Evolutionary conservation across 768 basidiomycete species (phyloP).

Genomic region (Cystobasidium tubakii): DNA sequence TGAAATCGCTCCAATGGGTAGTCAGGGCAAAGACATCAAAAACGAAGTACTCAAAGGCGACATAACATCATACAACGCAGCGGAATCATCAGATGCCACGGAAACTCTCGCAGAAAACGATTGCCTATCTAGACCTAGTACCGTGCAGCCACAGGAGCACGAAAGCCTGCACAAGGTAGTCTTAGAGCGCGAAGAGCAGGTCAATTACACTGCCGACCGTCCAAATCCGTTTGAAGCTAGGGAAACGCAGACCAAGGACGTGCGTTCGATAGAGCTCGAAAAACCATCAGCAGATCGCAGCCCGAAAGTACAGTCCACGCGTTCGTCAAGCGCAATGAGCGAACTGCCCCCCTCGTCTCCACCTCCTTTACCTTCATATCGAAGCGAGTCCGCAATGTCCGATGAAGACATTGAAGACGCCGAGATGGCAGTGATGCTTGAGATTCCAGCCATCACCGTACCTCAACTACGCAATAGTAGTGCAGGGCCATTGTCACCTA

Average conservation of each 20-base stretch:
- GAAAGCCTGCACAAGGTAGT: no score
- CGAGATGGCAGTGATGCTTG: not conserved
- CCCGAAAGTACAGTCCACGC: not conserved
- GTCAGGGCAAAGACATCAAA: not conserved
- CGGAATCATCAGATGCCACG: not conserved
- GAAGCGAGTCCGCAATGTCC: not conserved
- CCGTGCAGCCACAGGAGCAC: no score
- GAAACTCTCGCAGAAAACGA: not conserved
- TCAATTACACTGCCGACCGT: no score
- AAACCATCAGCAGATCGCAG: no score
- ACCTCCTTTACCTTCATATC: not conserved
- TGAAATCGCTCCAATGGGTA: not conserved
- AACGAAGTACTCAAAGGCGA: not conserved
- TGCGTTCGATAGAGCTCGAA: no score
- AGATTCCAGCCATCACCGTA: not conserved
- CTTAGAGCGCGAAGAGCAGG: no score
- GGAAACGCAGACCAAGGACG: no score
- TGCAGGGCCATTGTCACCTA: constrained; percentile 1
- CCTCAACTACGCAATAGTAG: not conserved
- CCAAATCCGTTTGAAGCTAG: no score
- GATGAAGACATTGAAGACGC: not conserved
- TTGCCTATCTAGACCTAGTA: not conserved
- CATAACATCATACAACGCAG: not conserved
- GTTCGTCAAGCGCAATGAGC: not conserved
- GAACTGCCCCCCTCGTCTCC: not conserved